Base-by-base conservation (phyloP, 768 basidiomycete genomes). In the Nevesoporus exiguus region DNA sequence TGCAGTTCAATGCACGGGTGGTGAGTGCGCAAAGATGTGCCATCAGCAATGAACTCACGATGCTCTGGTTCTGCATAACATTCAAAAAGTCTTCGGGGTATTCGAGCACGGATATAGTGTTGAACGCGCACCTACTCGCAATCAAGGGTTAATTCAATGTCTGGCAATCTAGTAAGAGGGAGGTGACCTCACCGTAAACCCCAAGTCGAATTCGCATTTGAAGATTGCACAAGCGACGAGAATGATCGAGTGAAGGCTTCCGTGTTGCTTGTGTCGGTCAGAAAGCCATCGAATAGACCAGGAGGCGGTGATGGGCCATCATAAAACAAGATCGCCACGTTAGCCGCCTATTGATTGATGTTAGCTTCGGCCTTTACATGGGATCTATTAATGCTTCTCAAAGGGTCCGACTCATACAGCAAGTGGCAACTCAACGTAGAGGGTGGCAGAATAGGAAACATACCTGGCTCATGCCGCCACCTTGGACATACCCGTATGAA, bases 251-350 rank as follows among this genome's bases (percentile, higher is more conserved):
- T 56, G 39, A 60, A 59, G 22, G 65, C 56, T 5, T 46, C 40
- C 3, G 48, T 44, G 25, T 61, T 8, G 21, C 46, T 52, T 24
- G 42, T 42, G 37, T 55, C 39, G 6, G 58, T 61, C 55, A 68
- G 14, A 14, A 84, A 70, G 9, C 34, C 52, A 14, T 71, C 66
- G 33, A 70, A 71, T 5, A 62, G 46, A 24, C 66, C 64, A 11
- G 51, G 29, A 29, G 65, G 69, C 22, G 61, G 60, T 15, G 55
- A 49, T 37, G 68, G 83, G 0, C 58, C 79, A 59, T 86, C 80
- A 58, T 87, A 86, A 66, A 86, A 87, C 22, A 86, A 48, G 3
- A 81, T 49, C 8, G 69, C 65, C 52, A 66, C 62, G 46, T 55
- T 53, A 30, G 60, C 33, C 39, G n/a, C 40, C 54, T 61, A 33